A percentile compares a stretch with the other conserved stretches of the same genome.
These are phyloP conservation scores for Malassezia caprae DNA, from an alignment of 1,284 basidiomycete genomes.

Conservation along the genomic window DNA sequence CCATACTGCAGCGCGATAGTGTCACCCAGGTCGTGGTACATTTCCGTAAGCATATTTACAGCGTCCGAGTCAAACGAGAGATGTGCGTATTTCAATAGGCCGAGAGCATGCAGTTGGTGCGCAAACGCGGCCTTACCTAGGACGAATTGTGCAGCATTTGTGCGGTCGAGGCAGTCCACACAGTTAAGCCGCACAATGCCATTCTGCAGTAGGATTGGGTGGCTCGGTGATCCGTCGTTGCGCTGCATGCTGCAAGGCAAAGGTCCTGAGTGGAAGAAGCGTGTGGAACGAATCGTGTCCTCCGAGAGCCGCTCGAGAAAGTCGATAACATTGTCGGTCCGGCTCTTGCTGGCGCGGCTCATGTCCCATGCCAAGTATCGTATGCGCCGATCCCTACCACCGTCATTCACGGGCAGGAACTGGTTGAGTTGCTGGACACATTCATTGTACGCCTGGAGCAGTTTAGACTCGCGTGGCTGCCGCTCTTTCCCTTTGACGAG, in stretches of 20 bases:
- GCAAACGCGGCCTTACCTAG: constrained; percentile 91
- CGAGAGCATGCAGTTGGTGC: constrained; percentile 89
- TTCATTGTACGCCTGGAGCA: constrained; percentile 80
- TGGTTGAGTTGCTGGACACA: constrained; percentile 91
- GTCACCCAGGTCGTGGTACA: constrained; percentile 65
- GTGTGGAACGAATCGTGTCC: constrained; percentile 78
- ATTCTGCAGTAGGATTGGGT: constrained; percentile 67
- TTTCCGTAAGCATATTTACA: constrained; percentile 92
- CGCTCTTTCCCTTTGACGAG: constrained; percentile 61
- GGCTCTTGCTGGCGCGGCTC: constrained; percentile 55
- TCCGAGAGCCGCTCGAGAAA: constrained; percentile 91
- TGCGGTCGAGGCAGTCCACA: constrained; percentile 82
- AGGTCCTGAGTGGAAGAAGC: constrained; percentile 71
- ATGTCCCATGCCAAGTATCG: constrained; percentile 93
- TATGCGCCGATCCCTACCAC: constrained; percentile 63
- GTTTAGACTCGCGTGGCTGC: constrained; percentile 81
- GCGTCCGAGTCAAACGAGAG: constrained; percentile 89
- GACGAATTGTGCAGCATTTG: constrained; percentile 94
- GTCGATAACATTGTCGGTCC: constrained; percentile 89
- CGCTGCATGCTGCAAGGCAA: constrained; percentile 23
- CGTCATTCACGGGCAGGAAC: constrained; percentile 59
- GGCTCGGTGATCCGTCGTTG: not conserved
- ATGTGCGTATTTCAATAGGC: constrained; percentile 61
- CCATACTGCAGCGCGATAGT: constrained; percentile 75
- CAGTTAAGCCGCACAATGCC: constrained; percentile 59